A percentile compares a stretch with the other conserved stretches of the same genome.
These are phyloP conservation scores for Kurtzmaniella quercitrusa DNA, from an alignment of 1,139 yeast genomes.

Conservation along the genomic window DNA sequence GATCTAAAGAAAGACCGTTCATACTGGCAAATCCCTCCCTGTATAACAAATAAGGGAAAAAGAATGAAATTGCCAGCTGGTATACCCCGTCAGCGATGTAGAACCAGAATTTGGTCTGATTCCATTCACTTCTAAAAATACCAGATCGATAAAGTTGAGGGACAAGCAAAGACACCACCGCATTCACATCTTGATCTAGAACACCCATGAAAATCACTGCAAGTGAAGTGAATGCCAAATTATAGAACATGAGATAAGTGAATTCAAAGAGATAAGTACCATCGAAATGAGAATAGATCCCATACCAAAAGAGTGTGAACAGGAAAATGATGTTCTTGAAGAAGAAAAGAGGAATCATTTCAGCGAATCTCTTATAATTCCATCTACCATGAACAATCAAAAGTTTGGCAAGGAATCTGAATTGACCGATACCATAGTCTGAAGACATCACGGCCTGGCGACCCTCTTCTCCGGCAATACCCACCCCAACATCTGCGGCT, in stretches of 20 bases:
- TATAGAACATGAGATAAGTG: conserved; percentile 60
- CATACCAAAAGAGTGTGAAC: conserved; percentile 59
- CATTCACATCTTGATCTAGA: conserved; percentile 60
- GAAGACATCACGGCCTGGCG: conserved; percentile 67
- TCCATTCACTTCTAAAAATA: conserved; percentile 50
- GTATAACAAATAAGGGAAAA: conserved; percentile 51
- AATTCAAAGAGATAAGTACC: conserved; percentile 61
- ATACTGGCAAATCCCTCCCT: conserved; percentile 42
- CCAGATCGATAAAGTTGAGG: conserved; percentile 59
- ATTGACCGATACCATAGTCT: conserved; percentile 64
- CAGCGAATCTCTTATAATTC: conserved; percentile 60
- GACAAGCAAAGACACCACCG: conserved; percentile 49
- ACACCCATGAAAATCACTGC: conserved; percentile 58
- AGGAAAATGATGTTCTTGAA: conserved; percentile 61
- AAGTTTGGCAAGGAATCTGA: conserved; percentile 50
- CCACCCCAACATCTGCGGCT: conserved; percentile 62
- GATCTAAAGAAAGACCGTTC: conserved; percentile 51
- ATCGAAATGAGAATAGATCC: conserved; percentile 54
- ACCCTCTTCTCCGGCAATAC: conserved; percentile 69
- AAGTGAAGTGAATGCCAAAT: conserved; percentile 60
- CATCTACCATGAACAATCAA: conserved; percentile 61
- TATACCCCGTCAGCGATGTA: conserved; percentile 59
- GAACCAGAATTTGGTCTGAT: conserved; percentile 47
- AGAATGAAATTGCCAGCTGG: conserved; percentile 54
- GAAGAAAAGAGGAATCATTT: conserved; percentile 63